phyloP scores from a whole-genome alignment of 2,329 filamentous ascomycete genomes.

The Talaromyces rugulosus region DNA sequence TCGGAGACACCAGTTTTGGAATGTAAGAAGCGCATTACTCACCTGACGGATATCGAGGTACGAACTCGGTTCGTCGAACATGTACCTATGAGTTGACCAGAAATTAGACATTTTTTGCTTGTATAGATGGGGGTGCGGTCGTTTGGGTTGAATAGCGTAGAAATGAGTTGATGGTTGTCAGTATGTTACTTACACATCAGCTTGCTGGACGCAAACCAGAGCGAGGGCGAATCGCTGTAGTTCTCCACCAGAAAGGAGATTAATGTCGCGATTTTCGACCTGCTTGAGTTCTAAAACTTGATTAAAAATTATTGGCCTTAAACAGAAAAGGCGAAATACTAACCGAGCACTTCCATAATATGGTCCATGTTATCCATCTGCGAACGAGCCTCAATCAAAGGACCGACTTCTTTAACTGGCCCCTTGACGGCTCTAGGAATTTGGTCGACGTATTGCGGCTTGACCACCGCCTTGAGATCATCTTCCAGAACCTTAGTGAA shows the following conservation, averaged over 20 bases:
- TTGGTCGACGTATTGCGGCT: slow-evolving; percentile 99
- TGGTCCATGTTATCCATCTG: slow-evolving; percentile 76
- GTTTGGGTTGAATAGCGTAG: neutral
- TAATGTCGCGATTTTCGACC: slow-evolving; percentile 88
- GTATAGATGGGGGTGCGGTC: neutral
- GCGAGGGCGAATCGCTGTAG: slow-evolving; percentile 97
- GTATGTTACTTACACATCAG: slow-evolving; percentile 64
- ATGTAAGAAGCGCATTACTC: neutral
- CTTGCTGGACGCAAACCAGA: slow-evolving; percentile 90
- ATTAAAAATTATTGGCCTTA: slow-evolving; percentile 14
- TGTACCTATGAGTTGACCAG: slow-evolving; percentile 57
- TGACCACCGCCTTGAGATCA: slow-evolving; percentile 94
- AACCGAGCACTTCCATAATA: slow-evolving; percentile 73
- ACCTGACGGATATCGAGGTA: slow-evolving; percentile 75
- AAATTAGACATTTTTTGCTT: neutral
- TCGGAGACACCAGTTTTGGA: neutral
- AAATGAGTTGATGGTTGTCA: neutral
- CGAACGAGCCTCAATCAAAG: slow-evolving; percentile 70
- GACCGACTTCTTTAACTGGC: slow-evolving; percentile 71
- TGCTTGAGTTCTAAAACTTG: slow-evolving; percentile 67
- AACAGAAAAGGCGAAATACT: neutral
- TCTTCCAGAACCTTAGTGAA: slow-evolving; percentile 98
- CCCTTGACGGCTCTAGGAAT: slow-evolving; percentile 89
- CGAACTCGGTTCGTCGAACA: slow-evolving; percentile 99
- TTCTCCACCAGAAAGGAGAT: slow-evolving; percentile 90